Percentiles rank a stretch among this genome's conserved stretches.
Evolutionary conservation across 2,329 filamentous ascomycete genomes (phyloP).

Genomic region (Mycocentrospora acerina): DNA sequence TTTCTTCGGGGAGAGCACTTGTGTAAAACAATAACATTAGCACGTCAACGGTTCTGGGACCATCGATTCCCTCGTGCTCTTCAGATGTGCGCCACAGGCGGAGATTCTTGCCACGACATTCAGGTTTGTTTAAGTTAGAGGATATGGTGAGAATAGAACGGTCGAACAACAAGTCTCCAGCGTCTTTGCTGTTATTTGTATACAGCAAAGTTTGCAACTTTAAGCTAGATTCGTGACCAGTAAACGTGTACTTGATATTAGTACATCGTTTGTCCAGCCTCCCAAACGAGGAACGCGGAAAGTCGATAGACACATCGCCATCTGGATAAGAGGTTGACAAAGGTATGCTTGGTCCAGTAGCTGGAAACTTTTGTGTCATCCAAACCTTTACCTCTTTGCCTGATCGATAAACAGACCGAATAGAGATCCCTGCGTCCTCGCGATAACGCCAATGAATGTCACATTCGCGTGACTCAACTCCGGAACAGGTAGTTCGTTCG

Average conservation of each 20-base stretch:
- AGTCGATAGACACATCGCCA: constrained; percentile 33
- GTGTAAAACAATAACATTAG: constrained; percentile 35
- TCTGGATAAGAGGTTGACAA: constrained; percentile 30
- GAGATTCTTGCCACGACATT: constrained; percentile 33
- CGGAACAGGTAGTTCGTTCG: constrained; percentile 19
- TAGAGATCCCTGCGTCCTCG: constrained; percentile 28
- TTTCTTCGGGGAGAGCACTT: constrained; percentile 25
- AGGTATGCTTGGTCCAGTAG: constrained; percentile 33
- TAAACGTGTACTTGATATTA: constrained; percentile 34
- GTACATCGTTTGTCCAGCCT: constrained; percentile 26
- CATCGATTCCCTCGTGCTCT: constrained; percentile 14
- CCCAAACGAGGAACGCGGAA: constrained; percentile 29
- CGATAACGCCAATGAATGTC: constrained; percentile 31
- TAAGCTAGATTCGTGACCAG: constrained; percentile 10
- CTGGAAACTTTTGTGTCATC: constrained; percentile 32
- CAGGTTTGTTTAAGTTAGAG: constrained; percentile 29
- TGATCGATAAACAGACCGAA: constrained; percentile 28
- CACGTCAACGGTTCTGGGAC: constrained; percentile 16
- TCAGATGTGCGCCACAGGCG: constrained; percentile 31
- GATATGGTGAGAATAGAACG: constrained; percentile 25
- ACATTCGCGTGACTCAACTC: constrained; percentile 17
- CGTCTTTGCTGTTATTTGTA: constrained; percentile 32
- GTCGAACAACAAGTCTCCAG: constrained; percentile 30
- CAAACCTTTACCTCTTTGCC: constrained; percentile 23
- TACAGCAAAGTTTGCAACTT: constrained; percentile 36